phyloP scores from a whole-genome alignment of 495 filamentous ascomycete species.

The Articulospora tetracladia region DNA sequence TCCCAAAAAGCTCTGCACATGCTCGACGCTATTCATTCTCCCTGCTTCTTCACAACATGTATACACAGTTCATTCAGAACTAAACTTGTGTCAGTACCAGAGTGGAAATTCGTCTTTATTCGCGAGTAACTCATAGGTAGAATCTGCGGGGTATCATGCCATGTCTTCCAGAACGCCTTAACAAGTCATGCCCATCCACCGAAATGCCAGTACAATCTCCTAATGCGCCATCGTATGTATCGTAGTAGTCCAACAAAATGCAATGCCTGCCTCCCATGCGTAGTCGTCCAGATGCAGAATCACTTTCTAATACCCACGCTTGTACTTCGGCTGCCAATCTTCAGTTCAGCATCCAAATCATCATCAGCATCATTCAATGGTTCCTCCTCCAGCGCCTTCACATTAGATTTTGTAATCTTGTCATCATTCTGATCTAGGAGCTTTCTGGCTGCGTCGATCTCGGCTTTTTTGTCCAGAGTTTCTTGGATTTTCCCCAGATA shows the following conservation, averaged over 20 bases:
- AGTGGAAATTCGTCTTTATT: neutral
- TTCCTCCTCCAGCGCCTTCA: conserved; percentile 29
- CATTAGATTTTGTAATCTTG: conserved; percentile 27
- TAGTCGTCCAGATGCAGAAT: neutral
- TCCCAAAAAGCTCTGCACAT: too few species aligned
- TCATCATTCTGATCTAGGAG: conserved; percentile 55
- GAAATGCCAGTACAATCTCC: neutral
- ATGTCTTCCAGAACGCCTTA: neutral
- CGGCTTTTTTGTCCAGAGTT: conserved; percentile 73
- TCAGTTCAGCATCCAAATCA: conserved; percentile 25
- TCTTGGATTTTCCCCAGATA: conserved; percentile 90
- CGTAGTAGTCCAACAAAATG: neutral
- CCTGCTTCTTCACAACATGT: too few species aligned
- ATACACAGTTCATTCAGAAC: too few species aligned
- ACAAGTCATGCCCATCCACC: neutral
- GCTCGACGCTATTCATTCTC: too few species aligned
- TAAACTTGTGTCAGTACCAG: neutral
- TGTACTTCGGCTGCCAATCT: neutral
- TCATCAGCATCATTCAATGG: conserved; percentile 35
- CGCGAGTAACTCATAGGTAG: neutral
- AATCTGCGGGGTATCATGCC: neutral
- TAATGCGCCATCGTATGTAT: neutral
- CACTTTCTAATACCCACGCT: neutral
- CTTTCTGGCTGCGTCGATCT: conserved; percentile 72
- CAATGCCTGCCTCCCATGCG: neutral